These are phyloP conservation scores for Monascus purpureus DNA, from an alignment of 495 filamentous ascomycete genomes.

Conservation along the genomic window DNA sequence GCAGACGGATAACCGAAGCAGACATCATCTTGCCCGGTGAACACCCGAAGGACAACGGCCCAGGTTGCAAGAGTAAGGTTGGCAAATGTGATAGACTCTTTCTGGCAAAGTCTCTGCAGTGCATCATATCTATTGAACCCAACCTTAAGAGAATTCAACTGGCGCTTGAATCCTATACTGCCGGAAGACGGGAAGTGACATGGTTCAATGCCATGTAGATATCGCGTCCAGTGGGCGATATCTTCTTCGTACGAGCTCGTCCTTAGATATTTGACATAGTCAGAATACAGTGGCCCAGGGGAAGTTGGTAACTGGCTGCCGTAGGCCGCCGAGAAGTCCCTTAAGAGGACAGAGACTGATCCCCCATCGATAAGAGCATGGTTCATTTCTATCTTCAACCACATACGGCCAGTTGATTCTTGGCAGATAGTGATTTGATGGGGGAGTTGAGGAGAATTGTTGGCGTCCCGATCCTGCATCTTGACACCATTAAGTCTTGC, in stretches of 20 bases:
- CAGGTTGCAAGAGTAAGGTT: conserved; percentile 41
- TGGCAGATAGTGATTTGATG: conserved; percentile 37
- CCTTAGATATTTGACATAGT: conserved; percentile 39
- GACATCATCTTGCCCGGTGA: conserved; percentile 39
- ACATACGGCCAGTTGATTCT: conserved; percentile 21
- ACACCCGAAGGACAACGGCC: conserved; percentile 39
- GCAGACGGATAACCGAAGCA: conserved; percentile 43
- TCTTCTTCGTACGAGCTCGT: conserved; percentile 20
- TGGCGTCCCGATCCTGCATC: conserved; percentile 19
- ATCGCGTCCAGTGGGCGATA: conserved; percentile 33
- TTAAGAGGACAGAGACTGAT: conserved; percentile 25
- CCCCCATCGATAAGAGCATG: conserved; percentile 38
- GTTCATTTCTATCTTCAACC: conserved; percentile 43
- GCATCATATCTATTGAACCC: conserved; percentile 25
- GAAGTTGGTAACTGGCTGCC: conserved; percentile 20
- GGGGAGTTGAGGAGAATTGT: conserved; percentile 20
- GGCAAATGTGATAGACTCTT: conserved; percentile 33
- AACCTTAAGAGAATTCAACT: conserved; percentile 13
- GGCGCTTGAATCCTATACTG: conserved; percentile 3
- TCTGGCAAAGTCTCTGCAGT: conserved; percentile 31
- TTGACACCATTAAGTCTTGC: conserved; percentile 22
- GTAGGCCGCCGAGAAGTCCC: conserved; percentile 32
- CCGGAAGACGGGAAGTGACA: conserved; percentile 24
- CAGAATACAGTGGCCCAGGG: conserved; percentile 37
- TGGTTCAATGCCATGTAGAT: conserved; percentile 22